Evolutionary conservation across 495 filamentous ascomycete species (phyloP).

Genomic region (Aspergillus heteromorphus): DNA sequence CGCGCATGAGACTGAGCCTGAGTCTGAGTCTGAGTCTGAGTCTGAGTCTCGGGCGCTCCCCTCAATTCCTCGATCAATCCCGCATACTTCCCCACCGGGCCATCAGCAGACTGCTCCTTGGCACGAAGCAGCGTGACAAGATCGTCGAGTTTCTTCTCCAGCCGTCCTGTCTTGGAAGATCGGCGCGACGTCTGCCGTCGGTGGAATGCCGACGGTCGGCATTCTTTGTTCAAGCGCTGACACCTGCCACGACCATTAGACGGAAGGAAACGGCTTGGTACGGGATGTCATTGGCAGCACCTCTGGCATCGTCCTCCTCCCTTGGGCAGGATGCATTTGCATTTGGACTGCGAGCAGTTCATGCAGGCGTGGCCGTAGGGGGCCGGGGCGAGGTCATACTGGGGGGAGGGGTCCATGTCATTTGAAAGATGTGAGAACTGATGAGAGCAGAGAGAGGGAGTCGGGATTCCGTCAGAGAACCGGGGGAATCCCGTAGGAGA

Average conservation of each 20-base stretch:
- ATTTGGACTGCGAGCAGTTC: background rate
- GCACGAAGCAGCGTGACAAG: background rate
- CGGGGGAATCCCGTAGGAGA: background rate
- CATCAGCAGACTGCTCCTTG: background rate
- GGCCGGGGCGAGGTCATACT: background rate
- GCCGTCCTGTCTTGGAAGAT: background rate
- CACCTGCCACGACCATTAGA: background rate
- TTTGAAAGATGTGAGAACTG: too few relatives aligned
- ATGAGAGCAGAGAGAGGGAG: background rate
- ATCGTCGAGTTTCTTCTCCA: background rate
- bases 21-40: background rate
- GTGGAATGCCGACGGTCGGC: background rate
- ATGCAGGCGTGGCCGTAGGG: constrained; percentile 1
- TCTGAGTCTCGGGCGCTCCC: background rate
- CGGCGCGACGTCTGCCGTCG: background rate
- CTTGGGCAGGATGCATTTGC: background rate
- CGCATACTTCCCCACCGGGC: background rate
- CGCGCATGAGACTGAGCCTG: background rate
- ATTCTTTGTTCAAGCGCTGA: background rate
- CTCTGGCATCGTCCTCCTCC: background rate
- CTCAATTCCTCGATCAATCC: background rate
- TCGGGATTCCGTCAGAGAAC: background rate
- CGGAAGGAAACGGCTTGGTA: too few relatives aligned
- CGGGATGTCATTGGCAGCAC: background rate
- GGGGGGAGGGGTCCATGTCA: background rate